phyloP scores from a whole-genome alignment of 495 filamentous ascomycete genomes.

The Cercophora sp. region DNA sequence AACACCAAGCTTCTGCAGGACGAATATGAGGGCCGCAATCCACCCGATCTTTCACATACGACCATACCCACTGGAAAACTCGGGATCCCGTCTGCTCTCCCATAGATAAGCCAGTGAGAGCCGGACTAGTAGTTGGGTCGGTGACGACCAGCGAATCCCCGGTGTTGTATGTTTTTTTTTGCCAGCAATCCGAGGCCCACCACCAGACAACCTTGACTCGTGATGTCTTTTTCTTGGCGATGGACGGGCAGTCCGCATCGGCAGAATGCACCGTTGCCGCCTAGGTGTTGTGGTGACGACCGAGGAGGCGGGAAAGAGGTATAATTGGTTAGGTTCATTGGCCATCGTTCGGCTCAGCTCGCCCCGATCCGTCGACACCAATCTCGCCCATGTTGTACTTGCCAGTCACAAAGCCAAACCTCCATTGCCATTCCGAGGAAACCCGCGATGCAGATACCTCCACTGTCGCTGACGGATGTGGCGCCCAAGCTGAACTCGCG shows the following conservation, averaged over 20 bases:
- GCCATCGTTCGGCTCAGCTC: too few species aligned
- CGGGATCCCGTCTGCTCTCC: slow-evolving; percentile 52
- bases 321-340: too few species aligned
- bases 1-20: too few species aligned
- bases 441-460: slow-evolving; percentile 83
- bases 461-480: slow-evolving; percentile 88
- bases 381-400: slow-evolving; percentile 69
- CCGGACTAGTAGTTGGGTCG: slow-evolving; percentile 46
- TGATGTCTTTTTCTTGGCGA: too few species aligned
- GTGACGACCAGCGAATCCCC: slow-evolving; percentile 35
- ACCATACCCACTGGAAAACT: slow-evolving; percentile 44
- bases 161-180: background rate
- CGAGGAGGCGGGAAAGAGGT: too few species aligned
- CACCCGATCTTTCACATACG: too few species aligned
- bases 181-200: too few species aligned
- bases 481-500: slow-evolving; percentile 88
- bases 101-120: slow-evolving; percentile 36
- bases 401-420: slow-evolving; percentile 74
- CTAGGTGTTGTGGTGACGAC: too few species aligned
- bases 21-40: too few species aligned
- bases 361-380: slow-evolving; percentile 59
- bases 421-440: slow-evolving; percentile 85
- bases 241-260: too few species aligned
- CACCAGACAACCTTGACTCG: too few species aligned
- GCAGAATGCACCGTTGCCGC: too few species aligned